Base-by-base conservation (phyloP, 495 filamentous ascomycete species). In the Gamarada debralockiae region DNA sequence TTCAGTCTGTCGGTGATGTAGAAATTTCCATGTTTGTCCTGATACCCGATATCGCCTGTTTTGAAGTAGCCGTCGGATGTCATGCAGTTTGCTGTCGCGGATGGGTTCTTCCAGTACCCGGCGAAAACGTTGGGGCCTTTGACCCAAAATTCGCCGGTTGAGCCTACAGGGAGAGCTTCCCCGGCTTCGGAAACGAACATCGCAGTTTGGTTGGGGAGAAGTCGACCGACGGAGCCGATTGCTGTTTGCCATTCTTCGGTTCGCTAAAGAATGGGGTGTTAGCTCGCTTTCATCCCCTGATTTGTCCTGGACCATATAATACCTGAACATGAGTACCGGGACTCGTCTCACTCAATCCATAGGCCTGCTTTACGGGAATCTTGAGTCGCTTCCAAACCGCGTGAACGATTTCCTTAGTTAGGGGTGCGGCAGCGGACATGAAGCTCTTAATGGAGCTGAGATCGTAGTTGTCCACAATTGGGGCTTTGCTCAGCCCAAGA, bases 371-470 rank as follows among this genome's bases (percentile, higher is more conserved):
- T 8, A 78, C 75, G 38, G 83, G 84, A 36, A 92, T 70, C 39
- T 81, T 79, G 43, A 92, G 73, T 13, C 90, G 77, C 5, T 77
- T 61, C 70, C 89, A 89, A 9, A 92, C 81, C 14, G 81, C 76
- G 52, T 91, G 78, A 10, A 90, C 85, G 3, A 97, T 73, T 48
- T 96, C 90, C 15, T 77, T 72, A 0, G 88, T 92, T 41, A 96
- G 71, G 1, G 92, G 92, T 5, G 92, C 92, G 0, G 92, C 92
- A 3, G 89, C 92, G 1, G 81, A 91, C 67, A 87, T 91, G 70
- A 95, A 71, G 81, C 91, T 89, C 38, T 83, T 82, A 7, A 97
- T 56, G 23, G 75, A 83, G 10, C 78, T 84, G 13, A 97, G 69
- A 65, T 97, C 83, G 65, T 92, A 95, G 56, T 87, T 86, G 0